These are phyloP conservation scores for Termitomyces sp. DNA, from an alignment of 768 basidiomycete species.

Conservation along the genomic window DNA sequence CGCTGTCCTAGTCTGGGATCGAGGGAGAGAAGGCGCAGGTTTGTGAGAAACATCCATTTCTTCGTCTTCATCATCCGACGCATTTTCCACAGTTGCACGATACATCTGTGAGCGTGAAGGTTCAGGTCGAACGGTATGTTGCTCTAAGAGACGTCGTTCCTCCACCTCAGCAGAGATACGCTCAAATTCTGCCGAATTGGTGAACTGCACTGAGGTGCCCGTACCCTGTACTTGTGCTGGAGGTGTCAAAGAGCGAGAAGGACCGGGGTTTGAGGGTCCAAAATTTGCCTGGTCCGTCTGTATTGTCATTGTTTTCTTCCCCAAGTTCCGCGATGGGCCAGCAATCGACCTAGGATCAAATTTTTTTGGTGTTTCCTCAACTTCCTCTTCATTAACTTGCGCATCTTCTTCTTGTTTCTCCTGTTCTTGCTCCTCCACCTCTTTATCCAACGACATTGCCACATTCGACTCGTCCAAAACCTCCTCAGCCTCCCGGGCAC, in stretches of 20 bases:
- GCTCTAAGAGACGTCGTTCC: constrained; percentile 11
- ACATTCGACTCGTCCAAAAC: constrained; percentile 24
- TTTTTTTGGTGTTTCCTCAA: constrained; percentile 27
- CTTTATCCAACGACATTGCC: constrained; percentile 28
- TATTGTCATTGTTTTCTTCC: constrained; percentile 46
- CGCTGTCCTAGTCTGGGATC: not conserved
- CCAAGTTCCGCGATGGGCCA: constrained; percentile 23
- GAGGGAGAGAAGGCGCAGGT: not conserved
- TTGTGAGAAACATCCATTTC: not conserved
- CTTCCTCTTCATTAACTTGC: constrained; percentile 21
- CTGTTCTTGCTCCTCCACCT: constrained; percentile 13
- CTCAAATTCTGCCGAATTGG: constrained; percentile 54
- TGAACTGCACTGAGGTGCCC: constrained; percentile 27
- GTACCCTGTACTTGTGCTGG: not conserved
- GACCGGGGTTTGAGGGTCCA: constrained; percentile 30
- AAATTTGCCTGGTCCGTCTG: constrained; percentile 50
- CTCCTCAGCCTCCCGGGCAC: constrained; percentile 37
- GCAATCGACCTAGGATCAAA: constrained; percentile 28
- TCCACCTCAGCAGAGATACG: constrained; percentile 60
- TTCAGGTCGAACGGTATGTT: not conserved
- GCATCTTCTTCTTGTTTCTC: constrained; percentile 14
- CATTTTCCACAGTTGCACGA: constrained; percentile 12
- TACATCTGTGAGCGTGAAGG: not conserved
- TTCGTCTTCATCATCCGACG: constrained; percentile 9
- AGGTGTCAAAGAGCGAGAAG: constrained; percentile 8